These are phyloP conservation scores for Neurospora hispaniola DNA, from an alignment of 495 filamentous ascomycete genomes.

Conservation along the genomic window DNA sequence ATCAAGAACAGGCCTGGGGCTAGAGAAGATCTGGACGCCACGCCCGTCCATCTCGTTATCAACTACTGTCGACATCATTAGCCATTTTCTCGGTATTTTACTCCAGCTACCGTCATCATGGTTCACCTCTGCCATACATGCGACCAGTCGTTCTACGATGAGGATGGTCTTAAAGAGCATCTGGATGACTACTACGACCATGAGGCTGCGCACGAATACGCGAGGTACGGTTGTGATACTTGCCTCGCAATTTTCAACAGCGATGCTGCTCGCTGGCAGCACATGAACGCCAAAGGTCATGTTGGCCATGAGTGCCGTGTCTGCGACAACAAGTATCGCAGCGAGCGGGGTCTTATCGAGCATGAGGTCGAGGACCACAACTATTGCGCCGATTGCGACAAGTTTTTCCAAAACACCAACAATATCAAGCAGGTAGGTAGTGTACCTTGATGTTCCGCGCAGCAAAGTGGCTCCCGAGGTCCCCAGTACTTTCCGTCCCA, in stretches of 20 bases:
- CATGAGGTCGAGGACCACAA: slow-evolving; percentile 17
- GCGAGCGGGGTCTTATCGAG: not conserved
- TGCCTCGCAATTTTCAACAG: slow-evolving; percentile 15
- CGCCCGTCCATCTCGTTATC: not conserved
- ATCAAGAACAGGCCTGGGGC: not conserved
- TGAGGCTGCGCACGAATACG: not conserved
- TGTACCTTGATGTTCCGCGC: not conserved
- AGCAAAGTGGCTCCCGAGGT: not conserved
- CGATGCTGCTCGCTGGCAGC: slow-evolving; percentile 6
- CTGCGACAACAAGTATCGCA: slow-evolving; percentile 9
- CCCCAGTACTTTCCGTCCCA: not conserved
- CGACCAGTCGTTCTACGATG: not conserved
- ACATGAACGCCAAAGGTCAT: slow-evolving; percentile 15
- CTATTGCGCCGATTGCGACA: slow-evolving; percentile 21
- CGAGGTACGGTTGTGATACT: slow-evolving; percentile 6
- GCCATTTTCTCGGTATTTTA: not conserved
- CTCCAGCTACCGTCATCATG: not conserved
- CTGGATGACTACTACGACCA: not conserved
- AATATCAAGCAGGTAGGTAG: slow-evolving; percentile 17
- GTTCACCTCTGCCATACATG: not conserved
- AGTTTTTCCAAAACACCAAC: slow-evolving; percentile 17
- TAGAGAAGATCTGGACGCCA: not conserved
- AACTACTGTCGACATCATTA: not conserved
- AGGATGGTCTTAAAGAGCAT: not conserved
- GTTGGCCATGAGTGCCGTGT: slow-evolving; percentile 10